Conservation (phyloP, 1,139 yeast species). For the Candida frijolesensis region DNA sequence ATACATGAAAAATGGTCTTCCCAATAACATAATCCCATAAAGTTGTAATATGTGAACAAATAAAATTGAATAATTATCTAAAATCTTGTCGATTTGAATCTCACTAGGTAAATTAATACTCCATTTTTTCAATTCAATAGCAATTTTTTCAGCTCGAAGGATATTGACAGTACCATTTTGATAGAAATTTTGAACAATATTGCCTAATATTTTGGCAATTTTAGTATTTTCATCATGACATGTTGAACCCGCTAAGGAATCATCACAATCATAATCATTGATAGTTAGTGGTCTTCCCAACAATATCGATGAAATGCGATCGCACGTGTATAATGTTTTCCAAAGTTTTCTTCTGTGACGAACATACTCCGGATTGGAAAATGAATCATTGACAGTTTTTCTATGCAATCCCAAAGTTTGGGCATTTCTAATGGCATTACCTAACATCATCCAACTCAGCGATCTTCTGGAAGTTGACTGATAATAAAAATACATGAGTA, state of each 20-base stretch:
- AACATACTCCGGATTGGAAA: slow-evolving; percentile 12
- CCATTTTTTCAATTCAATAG: slow-evolving; percentile 39
- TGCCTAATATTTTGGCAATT: slow-evolving; percentile 27
- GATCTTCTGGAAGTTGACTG: slow-evolving; percentile 38
- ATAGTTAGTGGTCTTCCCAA: slow-evolving; percentile 46
- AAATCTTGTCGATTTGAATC: slow-evolving; percentile 23
- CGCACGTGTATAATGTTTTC: slow-evolving; percentile 42
- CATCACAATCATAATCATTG: slow-evolving; percentile 46
- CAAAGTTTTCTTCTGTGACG: slow-evolving; percentile 36
- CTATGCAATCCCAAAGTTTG: slow-evolving; percentile 19
- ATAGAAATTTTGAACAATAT: slow-evolving; percentile 26
- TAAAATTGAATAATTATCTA: slow-evolving; percentile 24
- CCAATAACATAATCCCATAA: slow-evolving; percentile 39
- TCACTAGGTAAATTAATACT: slow-evolving; percentile 30
- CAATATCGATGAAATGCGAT: slow-evolving; percentile 38
- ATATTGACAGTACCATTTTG: slow-evolving; percentile 35
- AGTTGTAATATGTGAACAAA: slow-evolving; percentile 41
- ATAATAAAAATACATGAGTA: slow-evolving; percentile 36
- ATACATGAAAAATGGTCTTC: slow-evolving; percentile 47
- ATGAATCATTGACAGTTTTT: slow-evolving; percentile 16
- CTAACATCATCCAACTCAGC: slow-evolving; percentile 36
- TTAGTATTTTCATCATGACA: slow-evolving; percentile 11
- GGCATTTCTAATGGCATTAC: slow-evolving; percentile 18
- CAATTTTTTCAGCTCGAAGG: slow-evolving; percentile 34
- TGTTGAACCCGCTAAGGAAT: slow-evolving; percentile 14